phyloP scores from a whole-genome alignment of 2,329 filamentous ascomycete species.

The Fusarium coicis region DNA sequence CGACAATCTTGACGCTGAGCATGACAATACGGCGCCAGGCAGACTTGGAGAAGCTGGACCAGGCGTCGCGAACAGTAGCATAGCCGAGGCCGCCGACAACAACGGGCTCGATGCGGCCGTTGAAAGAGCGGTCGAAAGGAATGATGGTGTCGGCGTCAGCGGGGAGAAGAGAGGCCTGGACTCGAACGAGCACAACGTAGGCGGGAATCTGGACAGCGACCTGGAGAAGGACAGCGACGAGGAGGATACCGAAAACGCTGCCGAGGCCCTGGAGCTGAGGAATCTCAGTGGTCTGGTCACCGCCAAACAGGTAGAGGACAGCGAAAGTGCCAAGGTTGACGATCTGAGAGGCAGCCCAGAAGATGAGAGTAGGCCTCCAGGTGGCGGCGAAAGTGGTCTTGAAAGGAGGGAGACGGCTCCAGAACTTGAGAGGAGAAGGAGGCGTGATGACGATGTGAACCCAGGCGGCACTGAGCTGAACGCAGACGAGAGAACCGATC shows the following conservation, averaged over 20 bases:
- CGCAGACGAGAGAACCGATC: slow-evolving; percentile 63
- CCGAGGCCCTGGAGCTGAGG: slow-evolving; percentile 47
- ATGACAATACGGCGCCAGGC: slow-evolving; percentile 79
- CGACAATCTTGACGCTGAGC: slow-evolving; percentile 77
- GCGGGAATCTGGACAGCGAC: slow-evolving; percentile 79
- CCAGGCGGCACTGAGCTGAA: slow-evolving; percentile 80
- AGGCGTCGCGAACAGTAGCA: slow-evolving; percentile 78
- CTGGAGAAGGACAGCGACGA: slow-evolving; percentile 61
- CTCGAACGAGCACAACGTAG: slow-evolving; percentile 79
- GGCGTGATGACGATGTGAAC: slow-evolving; percentile 86
- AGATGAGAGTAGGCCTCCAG: slow-evolving; percentile 71
- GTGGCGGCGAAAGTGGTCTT: slow-evolving; percentile 74
- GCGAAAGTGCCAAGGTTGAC: slow-evolving; percentile 58
- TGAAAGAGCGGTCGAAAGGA: slow-evolving; percentile 89
- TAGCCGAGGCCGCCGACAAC: slow-evolving; percentile 78
- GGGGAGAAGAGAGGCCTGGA: slow-evolving; percentile 87
- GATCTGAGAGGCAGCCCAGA: slow-evolving; percentile 68
- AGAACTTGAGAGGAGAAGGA: slow-evolving; percentile 71
- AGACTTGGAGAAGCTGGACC: slow-evolving; percentile 79
- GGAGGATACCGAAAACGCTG: slow-evolving; percentile 59
- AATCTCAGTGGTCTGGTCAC: slow-evolving; percentile 52
- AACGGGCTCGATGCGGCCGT: slow-evolving; percentile 78
- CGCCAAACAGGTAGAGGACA: slow-evolving; percentile 56
- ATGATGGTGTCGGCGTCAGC: slow-evolving; percentile 86
- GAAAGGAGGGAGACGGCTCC: slow-evolving; percentile 74